Evolutionary conservation across 495 filamentous ascomycete species (phyloP).

Genomic region (Aspergillus incahuasiensis): DNA sequence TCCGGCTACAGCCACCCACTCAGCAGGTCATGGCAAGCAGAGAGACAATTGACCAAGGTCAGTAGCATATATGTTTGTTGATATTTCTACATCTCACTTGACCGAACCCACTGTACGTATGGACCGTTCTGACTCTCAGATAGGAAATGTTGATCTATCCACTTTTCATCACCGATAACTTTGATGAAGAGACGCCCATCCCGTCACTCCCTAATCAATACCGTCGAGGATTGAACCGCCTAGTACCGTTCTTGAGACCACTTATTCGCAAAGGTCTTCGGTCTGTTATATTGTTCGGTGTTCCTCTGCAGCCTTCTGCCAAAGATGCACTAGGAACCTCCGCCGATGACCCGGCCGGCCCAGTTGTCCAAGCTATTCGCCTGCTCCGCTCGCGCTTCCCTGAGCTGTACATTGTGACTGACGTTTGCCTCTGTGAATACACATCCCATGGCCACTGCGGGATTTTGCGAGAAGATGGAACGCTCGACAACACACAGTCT

Average conservation of each 20-base stretch:
- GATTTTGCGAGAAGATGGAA: slow-evolving; percentile 85
- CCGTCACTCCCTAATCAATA: slow-evolving; percentile 84
- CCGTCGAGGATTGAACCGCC: slow-evolving; percentile 80
- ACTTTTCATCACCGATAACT: slow-evolving; percentile 89
- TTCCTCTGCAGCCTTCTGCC: slow-evolving; percentile 68
- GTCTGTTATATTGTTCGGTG: slow-evolving; percentile 93
- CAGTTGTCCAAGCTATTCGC: slow-evolving; percentile 80
- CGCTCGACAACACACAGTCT: slow-evolving; percentile 84
- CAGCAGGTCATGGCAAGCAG: slow-evolving; percentile 88
- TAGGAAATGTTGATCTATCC: slow-evolving; percentile 98
- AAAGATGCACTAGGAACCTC: slow-evolving; percentile 93
- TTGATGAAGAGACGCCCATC: slow-evolving; percentile 86
- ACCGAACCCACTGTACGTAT: not conserved
- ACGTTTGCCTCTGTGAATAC: slow-evolving; percentile 98
- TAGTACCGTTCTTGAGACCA: slow-evolving; percentile 78
- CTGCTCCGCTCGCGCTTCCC: slow-evolving; percentile 80
- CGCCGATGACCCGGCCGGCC: slow-evolving; percentile 87
- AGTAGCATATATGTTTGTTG: slow-evolving; percentile 8
- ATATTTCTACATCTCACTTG: not conserved
- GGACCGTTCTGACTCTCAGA: not conserved
- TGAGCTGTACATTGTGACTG: slow-evolving; percentile 78
- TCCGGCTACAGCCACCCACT: slow-evolving; percentile 92
- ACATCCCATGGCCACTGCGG: slow-evolving; percentile 98
- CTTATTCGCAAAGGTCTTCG: slow-evolving; percentile 82
- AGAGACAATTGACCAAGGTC: slow-evolving; percentile 95